Evolutionary conservation across 2,329 filamentous ascomycete species (phyloP).

Genomic region (Aspergillus terreus): DNA sequence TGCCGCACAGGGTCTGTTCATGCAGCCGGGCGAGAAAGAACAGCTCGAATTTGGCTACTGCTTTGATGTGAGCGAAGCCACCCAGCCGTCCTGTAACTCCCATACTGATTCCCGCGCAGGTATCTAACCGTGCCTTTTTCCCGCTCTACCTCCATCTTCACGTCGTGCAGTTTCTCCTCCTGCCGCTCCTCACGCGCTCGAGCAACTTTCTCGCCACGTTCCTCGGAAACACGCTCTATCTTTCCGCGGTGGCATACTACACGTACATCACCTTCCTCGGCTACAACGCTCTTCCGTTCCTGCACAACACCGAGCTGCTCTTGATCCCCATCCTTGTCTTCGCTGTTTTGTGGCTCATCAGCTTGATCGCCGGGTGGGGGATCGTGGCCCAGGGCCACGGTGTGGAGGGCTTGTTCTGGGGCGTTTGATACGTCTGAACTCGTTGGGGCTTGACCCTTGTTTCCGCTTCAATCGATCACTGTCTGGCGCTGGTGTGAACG

Average conservation of each 20-base stretch:
- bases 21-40: slow-evolving; percentile 53
- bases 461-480: not conserved
- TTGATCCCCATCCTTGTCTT: slow-evolving; percentile 60
- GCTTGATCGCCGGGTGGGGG: slow-evolving; percentile 46
- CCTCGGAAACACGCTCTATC: slow-evolving; percentile 63
- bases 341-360: slow-evolving; percentile 56
- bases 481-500: not conserved
- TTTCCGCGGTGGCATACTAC: slow-evolving; percentile 64
- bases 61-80: slow-evolving; percentile 54
- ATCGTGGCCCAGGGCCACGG: slow-evolving; percentile 42
- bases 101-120: slow-evolving; percentile 28
- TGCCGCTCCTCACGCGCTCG: slow-evolving; percentile 52
- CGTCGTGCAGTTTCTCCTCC: slow-evolving; percentile 63
- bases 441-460: no score
- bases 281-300: slow-evolving; percentile 65
- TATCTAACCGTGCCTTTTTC: slow-evolving; percentile 64
- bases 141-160: slow-evolving; percentile 65
- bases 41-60: slow-evolving; percentile 68
- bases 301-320: slow-evolving; percentile 64
- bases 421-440: slow-evolving; percentile 24
- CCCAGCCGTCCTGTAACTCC: no score
- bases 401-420: slow-evolving; percentile 44
- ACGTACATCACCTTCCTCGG: slow-evolving; percentile 66
- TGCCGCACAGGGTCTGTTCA: slow-evolving; percentile 55
- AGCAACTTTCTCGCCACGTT: slow-evolving; percentile 48